Evolutionary conservation across 208 protist species (phyloP), one percentile per base, ranked within the genome.

Genomic region (Trypanosoma theileri): DNA sequence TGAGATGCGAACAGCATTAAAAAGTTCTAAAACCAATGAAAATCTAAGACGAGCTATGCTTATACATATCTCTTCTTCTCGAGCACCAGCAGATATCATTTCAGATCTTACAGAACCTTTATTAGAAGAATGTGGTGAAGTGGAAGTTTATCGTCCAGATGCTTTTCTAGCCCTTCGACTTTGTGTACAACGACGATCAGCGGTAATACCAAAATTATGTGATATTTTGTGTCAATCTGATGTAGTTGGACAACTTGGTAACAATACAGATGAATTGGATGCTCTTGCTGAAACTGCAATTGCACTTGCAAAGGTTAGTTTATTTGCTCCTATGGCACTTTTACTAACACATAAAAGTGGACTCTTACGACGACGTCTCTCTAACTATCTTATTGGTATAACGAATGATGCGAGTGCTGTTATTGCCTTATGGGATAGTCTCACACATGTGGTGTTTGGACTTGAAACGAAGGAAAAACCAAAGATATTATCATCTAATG

Each of bases 111-210:
- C 77, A 0, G 61, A 60, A 31, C 74, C 75, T 22, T 66, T 96
- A 17, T 68, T 94, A 55, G 70, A 73, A 59, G 77, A 88, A 57
- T 96, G 91, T 77, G 80, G 73, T 26, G 85, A 91, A 70, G 79
- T 91, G 53, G 77, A 92, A 50, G 85, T 92, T 61, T 75, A 67
- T 14, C 86, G 91, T 16, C 85, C 91, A n/a, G 86, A 92, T 55
- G 91, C 91, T 16, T 96, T 91, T 66, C 77, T 96, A 17, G 77
- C 79, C 13, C 82, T 96, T 28, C 59, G 64, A 26, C 84, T 93
- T 60, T 57, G 66, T 52, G 69, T 78, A 19, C 53, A 65, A 21
- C 26, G 54, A 52, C 42, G 59, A 52, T 52, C 26, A 45, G 62
- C 40, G 19, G 40, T 45, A 17, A 24, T 82, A 41, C 0, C 55